These are phyloP conservation scores for Trypanosoma brucei DNA, from an alignment of 208 protist species.

Conservation along the genomic window DNA sequence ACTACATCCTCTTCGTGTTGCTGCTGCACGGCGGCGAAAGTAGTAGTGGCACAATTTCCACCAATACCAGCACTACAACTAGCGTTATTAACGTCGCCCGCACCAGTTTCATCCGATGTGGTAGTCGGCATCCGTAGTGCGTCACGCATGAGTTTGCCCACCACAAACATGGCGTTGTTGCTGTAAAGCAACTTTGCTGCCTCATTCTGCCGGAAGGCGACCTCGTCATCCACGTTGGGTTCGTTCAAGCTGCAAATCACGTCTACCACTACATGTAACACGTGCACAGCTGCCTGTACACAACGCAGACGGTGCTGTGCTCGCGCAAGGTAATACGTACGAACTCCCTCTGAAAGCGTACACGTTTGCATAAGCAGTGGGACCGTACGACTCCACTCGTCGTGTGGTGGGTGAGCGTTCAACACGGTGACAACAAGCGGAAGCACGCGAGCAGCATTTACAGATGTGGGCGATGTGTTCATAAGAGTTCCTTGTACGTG, in stretches of 20 bases:
- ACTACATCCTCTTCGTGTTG: slow-evolving; percentile 21
- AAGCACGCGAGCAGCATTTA: slow-evolving; percentile 44
- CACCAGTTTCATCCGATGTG: slow-evolving; percentile 1
- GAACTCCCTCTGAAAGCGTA: slow-evolving; percentile 28
- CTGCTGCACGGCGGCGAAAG: background rate
- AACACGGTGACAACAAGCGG: slow-evolving; percentile 44
- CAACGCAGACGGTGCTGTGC: slow-evolving; percentile 35
- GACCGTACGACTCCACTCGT: slow-evolving; percentile 46
- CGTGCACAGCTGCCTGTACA: slow-evolving; percentile 42
- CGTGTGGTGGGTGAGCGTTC: slow-evolving; percentile 39
- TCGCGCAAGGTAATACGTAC: slow-evolving; percentile 24
- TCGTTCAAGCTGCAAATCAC: slow-evolving; percentile 48
- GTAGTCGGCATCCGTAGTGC: slow-evolving; percentile 42
- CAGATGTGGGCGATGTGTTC: slow-evolving; percentile 25
- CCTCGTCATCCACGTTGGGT: slow-evolving; percentile 53
- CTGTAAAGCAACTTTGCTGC: slow-evolving; percentile 35
- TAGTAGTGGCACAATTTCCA: background rate
- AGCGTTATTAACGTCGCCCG: background rate
- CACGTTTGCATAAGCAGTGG: slow-evolving; percentile 38
- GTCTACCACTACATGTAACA: slow-evolving; percentile 45
- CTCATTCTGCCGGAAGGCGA: slow-evolving; percentile 61
- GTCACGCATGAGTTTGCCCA: slow-evolving; percentile 61
- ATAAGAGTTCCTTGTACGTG: slow-evolving; percentile 50
- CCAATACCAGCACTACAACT: background rate
- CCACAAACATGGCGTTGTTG: slow-evolving; percentile 40